Evolutionary conservation across 768 basidiomycete species (phyloP), one percentile per base, ranked within the genome.

Genomic region (Lactifluus pinguis): DNA sequence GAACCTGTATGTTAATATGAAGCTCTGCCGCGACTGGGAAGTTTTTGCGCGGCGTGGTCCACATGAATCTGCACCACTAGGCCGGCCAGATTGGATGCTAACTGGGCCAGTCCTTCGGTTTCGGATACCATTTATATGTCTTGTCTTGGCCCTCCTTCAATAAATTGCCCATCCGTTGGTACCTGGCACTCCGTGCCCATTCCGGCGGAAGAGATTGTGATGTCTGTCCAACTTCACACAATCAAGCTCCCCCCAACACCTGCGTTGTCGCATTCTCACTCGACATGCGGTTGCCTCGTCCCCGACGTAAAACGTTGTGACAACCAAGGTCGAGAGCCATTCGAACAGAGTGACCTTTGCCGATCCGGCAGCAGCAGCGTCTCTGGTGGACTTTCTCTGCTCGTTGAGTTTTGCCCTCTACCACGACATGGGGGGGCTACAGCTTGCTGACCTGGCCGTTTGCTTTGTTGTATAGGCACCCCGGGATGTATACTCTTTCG

Each of bases 371-470:
- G 52, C 6, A 52, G 41, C 6, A 52, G 41, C 30, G 44, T 21
- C 48, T 30, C 57, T 44, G 47, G 29, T 25, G 57, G 25, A 29
- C 56, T 58, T 39, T 58, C 48, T 58, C 42, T 58, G 61, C 61
- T 58, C 61, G 61, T 62, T 61, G 57, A 62, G 61, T 62, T 25
- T 25, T 48, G 56, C 57, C 53, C 52, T 32, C 57, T 49, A 49
- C 38, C 41, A 25, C 39, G 30, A 42, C 36, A 58, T 32, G 41
- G 39, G 25, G 47, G 51, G 10, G 15, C 32, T 38, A 7, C 56
- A 30, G 34, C 48, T 39, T 48, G 55, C 59, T 66, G 63, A 66
- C 63, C 32, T 34, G 65, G 44, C 48, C 25, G 25, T 25, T 4
- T 47, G 45, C 45, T 47, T 25, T 25, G 25, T 25, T 8, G 25